Conservation (phyloP, 2,329 filamentous ascomycete genomes). For the Byssochlamys sp. region DNA sequence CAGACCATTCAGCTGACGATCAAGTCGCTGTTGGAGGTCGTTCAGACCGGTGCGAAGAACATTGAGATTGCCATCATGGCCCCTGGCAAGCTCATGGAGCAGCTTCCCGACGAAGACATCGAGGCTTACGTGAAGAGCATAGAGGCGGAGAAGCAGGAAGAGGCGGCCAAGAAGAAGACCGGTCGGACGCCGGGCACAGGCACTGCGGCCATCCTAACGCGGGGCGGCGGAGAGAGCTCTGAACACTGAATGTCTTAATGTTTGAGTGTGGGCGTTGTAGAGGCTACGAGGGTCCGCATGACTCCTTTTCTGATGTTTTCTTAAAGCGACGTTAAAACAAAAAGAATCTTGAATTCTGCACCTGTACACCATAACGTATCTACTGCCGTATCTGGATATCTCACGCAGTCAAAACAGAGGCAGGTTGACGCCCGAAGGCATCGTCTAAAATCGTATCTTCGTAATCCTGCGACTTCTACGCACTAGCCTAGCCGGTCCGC, state of each 20-base stretch:
- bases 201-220: conserved; percentile 62
- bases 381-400: neutral
- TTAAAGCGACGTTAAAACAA: neutral
- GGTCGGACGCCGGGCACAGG: conserved; percentile 40
- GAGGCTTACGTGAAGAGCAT: conserved; percentile 97
- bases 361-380: neutral
- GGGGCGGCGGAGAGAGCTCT: conserved; percentile 37
- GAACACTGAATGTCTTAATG: conserved; percentile 12
- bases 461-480: neutral
- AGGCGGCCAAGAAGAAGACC: conserved; percentile 93
- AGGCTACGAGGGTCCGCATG: conserved; percentile 8
- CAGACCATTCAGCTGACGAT: conserved; percentile 93
- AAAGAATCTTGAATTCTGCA: neutral
- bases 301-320: conserved; percentile 12
- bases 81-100: conserved; percentile 80
- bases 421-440: neutral
- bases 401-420: neutral
- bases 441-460: conserved; percentile 19
- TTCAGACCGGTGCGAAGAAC: conserved; percentile 98
- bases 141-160: conserved; percentile 98
- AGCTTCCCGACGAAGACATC: conserved; percentile 90
- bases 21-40: conserved; percentile 94
- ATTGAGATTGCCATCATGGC: conserved; percentile 99
- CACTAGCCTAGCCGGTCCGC: conserved; percentile 65
- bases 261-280: conserved; percentile 3